A percentile compares a stretch with the other conserved stretches of the same genome.
Evolutionary conservation across 805 yeast genomes (phyloP).

Genomic region (Barnettozyma sucrosica): DNA sequence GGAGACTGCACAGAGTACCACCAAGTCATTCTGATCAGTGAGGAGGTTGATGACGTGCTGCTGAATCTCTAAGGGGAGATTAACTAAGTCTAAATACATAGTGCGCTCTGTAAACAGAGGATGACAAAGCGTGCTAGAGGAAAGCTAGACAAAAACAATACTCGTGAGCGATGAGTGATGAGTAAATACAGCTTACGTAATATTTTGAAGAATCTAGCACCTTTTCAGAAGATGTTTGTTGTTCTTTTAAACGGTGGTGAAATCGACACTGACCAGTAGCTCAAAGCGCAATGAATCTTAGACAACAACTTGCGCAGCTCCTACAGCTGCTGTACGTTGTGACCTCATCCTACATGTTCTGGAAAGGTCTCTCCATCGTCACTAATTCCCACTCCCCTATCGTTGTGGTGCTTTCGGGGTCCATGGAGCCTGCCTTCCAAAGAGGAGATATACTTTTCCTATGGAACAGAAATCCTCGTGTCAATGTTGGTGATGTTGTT

Average conservation of each 20-base stretch:
- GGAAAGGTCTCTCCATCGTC: conserved; percentile 75
- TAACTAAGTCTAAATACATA: not conserved
- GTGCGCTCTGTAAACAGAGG: not conserved
- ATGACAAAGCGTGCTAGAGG: not conserved
- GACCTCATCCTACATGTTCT: conserved; percentile 84
- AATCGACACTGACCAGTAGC: not conserved
- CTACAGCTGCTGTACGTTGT: conserved; percentile 73
- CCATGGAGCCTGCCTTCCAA: conserved; percentile 99
- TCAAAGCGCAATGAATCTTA: conserved; percentile 44
- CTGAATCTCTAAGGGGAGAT: conserved; percentile 21
- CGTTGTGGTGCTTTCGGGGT: conserved; percentile 94
- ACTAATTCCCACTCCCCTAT: conserved; percentile 88
- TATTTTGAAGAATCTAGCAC: not conserved
- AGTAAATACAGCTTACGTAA: not conserved
- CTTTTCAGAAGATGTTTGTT: not conserved
- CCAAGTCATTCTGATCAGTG: conserved; percentile 29
- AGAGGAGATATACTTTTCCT: conserved; percentile 90
- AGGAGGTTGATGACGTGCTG: conserved; percentile 19
- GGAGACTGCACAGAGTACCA: conserved; percentile 24
- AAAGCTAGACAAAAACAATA: not conserved
- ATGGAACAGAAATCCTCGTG: conserved; percentile 72
- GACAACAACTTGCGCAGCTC: conserved; percentile 57
- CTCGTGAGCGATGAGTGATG: not conserved
- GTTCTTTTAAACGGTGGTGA: not conserved
- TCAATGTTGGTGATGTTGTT: conserved; percentile 85